phyloP scores from a whole-genome alignment of 495 filamentous ascomycete genomes.

The Hypomontagnella monticulosa region DNA sequence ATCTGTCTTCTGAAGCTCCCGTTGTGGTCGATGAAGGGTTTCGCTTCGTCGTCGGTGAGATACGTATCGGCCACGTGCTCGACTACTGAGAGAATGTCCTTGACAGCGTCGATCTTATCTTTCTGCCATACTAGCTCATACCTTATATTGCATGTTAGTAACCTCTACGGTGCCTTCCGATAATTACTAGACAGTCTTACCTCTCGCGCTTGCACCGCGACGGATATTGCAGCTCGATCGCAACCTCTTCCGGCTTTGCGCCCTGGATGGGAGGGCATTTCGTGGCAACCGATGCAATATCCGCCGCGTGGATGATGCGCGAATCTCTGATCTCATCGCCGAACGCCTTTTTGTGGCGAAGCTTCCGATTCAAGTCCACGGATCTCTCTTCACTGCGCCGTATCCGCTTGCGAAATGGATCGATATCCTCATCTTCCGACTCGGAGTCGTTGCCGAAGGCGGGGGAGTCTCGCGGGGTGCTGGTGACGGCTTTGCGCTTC shows the following conservation, averaged over 20 bases:
- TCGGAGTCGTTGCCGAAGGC: conserved; percentile 44
- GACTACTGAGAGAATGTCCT: conserved; percentile 84
- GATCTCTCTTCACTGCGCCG: conserved; percentile 38
- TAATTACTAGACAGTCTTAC: conserved; percentile 53
- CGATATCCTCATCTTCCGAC: conserved; percentile 38
- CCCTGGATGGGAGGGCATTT: conserved; percentile 59
- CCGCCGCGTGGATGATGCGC: conserved; percentile 70
- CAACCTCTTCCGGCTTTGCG: conserved; percentile 61
- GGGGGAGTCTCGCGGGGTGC: conserved; percentile 44
- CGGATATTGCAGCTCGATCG: conserved; percentile 75
- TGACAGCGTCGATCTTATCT: conserved; percentile 84
- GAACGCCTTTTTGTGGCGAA: conserved; percentile 67
- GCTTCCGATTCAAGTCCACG: conserved; percentile 64
- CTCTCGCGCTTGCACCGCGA: conserved; percentile 72
- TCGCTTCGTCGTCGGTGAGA: conserved; percentile 70
- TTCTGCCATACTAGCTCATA: conserved; percentile 81
- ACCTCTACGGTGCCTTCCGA: conserved; percentile 13
- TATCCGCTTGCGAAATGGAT: conserved; percentile 44
- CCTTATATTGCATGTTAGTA: conserved; percentile 53
- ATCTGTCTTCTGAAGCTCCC: conserved; percentile 77
- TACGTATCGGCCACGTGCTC: conserved; percentile 78
- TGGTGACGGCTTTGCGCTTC: conserved; percentile 46
- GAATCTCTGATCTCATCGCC: conserved; percentile 64
- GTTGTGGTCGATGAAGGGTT: conserved; percentile 74
- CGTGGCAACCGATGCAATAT: conserved; percentile 66